Evolutionary conservation across 2,329 filamentous ascomycete species (phyloP).

Genomic region (Neofusicoccum ribis): DNA sequence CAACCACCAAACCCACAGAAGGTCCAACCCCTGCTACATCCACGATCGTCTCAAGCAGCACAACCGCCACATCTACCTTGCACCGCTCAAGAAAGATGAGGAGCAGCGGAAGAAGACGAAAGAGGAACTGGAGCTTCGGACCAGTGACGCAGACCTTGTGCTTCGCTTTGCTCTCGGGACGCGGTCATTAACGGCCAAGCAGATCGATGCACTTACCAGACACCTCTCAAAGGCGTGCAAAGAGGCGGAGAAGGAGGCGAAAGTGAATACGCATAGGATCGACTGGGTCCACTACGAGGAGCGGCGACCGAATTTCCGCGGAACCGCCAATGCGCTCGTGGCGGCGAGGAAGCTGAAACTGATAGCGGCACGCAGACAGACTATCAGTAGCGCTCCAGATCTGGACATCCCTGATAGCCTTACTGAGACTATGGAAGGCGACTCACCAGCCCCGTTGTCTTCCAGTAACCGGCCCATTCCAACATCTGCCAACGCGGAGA

Average conservation of each 20-base stretch:
- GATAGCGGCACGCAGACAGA: too few species aligned
- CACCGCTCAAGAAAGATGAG: constrained; percentile 28
- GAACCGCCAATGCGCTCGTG: too few species aligned
- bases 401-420: too few species aligned
- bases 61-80: constrained; percentile 34
- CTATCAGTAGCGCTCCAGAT: too few species aligned
- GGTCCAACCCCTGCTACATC: constrained; percentile 30
- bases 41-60: constrained; percentile 29
- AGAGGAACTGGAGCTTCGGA: constrained; percentile 20
- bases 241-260: constrained; percentile 28
- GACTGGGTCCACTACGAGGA: constrained; percentile 30
- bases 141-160: constrained; percentile 31
- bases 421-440: too few species aligned
- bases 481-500: too few species aligned
- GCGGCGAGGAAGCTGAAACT: too few species aligned
- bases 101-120: constrained; percentile 20
- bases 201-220: constrained; percentile 33
- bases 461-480: too few species aligned
- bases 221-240: constrained; percentile 32
- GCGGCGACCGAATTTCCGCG: not conserved
- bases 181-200: constrained; percentile 28
- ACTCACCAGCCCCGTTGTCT: too few species aligned
- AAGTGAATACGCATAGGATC: constrained; percentile 31
- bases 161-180: constrained; percentile 33
- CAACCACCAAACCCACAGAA: constrained; percentile 28